A percentile compares a stretch with the other conserved stretches of the same genome.
phyloP scores from a whole-genome alignment of 2,329 filamentous ascomycete genomes.

The Paraphoma chrysanthemicola region DNA sequence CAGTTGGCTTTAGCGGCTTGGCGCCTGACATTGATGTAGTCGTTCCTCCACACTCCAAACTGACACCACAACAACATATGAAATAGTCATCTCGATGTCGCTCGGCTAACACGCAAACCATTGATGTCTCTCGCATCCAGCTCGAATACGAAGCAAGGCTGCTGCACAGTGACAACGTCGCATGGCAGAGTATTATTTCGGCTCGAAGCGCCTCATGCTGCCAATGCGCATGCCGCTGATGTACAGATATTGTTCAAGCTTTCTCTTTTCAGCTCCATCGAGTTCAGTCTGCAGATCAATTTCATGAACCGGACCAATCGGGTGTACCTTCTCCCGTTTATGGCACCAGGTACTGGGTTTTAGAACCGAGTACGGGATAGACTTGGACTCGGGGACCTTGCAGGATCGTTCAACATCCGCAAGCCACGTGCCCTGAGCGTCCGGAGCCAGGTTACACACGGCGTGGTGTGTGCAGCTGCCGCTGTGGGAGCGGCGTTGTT shows the following conservation, averaged over 20 bases:
- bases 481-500: constrained; percentile 20
- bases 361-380: constrained; percentile 6
- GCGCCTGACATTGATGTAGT: too few species aligned
- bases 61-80: not conserved
- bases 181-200: not conserved
- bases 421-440: constrained; percentile 12
- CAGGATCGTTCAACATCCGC: constrained; percentile 4
- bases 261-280: not conserved
- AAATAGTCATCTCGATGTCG: not conserved
- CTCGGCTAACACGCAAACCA: constrained; percentile 2
- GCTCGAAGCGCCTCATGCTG: not conserved
- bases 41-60: too few species aligned
- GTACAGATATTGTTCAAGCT: not conserved
- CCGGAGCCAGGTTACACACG: constrained; percentile 18
- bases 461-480: constrained; percentile 23
- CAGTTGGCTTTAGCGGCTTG: too few species aligned
- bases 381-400: constrained; percentile 6
- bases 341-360: constrained; percentile 5
- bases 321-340: constrained; percentile 2
- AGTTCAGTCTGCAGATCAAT: constrained; percentile 2
- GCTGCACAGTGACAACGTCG: not conserved
- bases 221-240: not conserved
- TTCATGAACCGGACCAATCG: constrained; percentile 17
- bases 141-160: not conserved
- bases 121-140: not conserved